Percentiles rank a stretch among this genome's conserved stretches.
phyloP scores from a whole-genome alignment of 768 basidiomycete species.

The Mycena metata region DNA sequence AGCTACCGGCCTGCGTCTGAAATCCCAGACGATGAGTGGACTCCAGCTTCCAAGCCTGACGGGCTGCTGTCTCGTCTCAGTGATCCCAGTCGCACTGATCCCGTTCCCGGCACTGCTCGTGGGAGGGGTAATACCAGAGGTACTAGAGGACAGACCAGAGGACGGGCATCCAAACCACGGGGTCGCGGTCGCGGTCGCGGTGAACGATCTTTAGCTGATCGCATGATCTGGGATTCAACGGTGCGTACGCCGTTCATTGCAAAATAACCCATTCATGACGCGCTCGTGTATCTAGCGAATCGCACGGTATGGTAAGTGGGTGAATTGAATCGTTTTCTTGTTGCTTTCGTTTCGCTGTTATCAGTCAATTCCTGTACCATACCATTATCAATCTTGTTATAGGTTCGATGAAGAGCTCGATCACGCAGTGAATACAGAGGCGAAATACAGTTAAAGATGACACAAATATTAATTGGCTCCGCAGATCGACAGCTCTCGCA shows the following conservation, averaged over 20 bases:
- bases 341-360: conserved; percentile 23
- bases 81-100: conserved; percentile 15
- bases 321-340: conserved; percentile 23
- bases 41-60: conserved; percentile 3
- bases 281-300: neutral
- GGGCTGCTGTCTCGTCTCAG: conserved; percentile 31
- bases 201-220: conserved; percentile 28
- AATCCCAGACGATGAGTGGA: neutral
- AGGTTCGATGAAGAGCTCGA: neutral
- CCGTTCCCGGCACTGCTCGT: conserved; percentile 21
- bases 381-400: neutral
- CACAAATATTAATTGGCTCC: conserved; percentile 64
- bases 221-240: conserved; percentile 19
- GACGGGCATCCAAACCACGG: conserved; percentile 24
- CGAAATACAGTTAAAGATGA: conserved; percentile 12
- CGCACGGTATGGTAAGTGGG: conserved; percentile 32
- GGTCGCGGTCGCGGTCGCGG: conserved; percentile 39
- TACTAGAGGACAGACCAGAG: conserved; percentile 4
- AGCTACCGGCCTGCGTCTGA: conserved; percentile 23
- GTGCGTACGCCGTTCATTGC: conserved; percentile 11
- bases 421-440: conserved; percentile 25
- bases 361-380: neutral
- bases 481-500: conserved; percentile 96
- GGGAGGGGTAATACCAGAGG: conserved; percentile 34
- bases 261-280: neutral